phyloP scores from a whole-genome alignment of 2,329 filamentous ascomycete genomes.

The Aureobasidium namibiae region DNA sequence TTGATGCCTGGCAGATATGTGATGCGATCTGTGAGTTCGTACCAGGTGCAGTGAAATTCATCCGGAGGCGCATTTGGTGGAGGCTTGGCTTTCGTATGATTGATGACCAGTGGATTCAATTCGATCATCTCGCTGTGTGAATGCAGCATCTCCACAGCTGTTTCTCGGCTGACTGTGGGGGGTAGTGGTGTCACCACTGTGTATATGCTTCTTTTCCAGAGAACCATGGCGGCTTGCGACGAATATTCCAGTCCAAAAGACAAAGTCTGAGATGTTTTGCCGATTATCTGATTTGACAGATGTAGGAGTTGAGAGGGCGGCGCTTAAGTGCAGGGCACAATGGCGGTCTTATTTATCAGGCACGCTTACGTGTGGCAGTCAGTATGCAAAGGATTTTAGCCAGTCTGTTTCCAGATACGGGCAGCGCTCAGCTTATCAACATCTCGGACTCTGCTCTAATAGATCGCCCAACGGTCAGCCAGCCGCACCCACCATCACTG shows the following conservation, averaged over 20 bases:
- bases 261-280: not conserved
- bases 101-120: slow-evolving; percentile 73
- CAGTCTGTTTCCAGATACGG: not conserved
- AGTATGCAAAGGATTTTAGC: not conserved
- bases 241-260: no score
- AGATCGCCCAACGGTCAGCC: not conserved
- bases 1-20: slow-evolving; percentile 62
- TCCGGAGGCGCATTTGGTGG: slow-evolving; percentile 60
- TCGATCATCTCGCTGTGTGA: slow-evolving; percentile 78
- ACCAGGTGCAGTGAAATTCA: slow-evolving; percentile 68
- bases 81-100: slow-evolving; percentile 59
- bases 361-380: slow-evolving; percentile 8
- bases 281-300: not conserved
- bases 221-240: slow-evolving; percentile 27
- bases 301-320: not conserved
- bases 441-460: not conserved
- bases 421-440: slow-evolving; percentile 3
- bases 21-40: slow-evolving; percentile 68
- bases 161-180: slow-evolving; percentile 54
- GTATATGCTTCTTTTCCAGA: slow-evolving; percentile 65
- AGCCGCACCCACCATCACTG: not conserved
- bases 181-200: slow-evolving; percentile 75
- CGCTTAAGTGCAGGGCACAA: not conserved
- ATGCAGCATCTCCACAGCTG: slow-evolving; percentile 68
- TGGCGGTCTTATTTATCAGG: not conserved